Percentiles rank a stretch among this genome's conserved stretches.
Evolutionary conservation across 257 asterid genomes (phyloP).

Genomic region (Anisodus acutangulus): DNA sequence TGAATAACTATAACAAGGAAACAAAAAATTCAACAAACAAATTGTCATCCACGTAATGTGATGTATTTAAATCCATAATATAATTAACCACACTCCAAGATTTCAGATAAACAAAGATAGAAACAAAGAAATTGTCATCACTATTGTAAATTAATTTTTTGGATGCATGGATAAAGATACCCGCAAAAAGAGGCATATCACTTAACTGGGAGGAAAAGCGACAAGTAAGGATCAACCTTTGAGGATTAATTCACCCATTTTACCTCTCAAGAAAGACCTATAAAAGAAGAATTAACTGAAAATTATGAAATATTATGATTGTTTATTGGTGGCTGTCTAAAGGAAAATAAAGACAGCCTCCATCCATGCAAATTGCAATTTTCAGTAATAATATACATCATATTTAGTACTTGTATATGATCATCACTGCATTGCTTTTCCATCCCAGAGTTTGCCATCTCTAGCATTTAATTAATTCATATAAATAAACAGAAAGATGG

Average conservation of each 20-base stretch:
- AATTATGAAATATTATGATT: neutral
- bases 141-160: neutral
- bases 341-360: neutral
- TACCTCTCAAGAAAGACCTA: neutral
- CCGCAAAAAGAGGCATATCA: neutral
- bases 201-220: neutral
- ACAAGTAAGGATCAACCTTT: neutral
- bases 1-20: neutral
- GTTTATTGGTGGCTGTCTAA: slow-evolving; percentile 13
- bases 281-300: neutral
- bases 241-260: neutral
- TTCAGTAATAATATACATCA: neutral
- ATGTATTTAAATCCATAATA: too few species aligned
- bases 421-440: neutral
- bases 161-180: neutral
- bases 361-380: neutral
- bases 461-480: neutral
- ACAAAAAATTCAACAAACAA: neutral
- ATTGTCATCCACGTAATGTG: neutral
- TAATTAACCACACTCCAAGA: neutral
- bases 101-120: neutral
- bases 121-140: neutral
- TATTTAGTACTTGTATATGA: neutral
- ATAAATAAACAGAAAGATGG: slow-evolving; percentile 30
- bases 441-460: neutral